phyloP scores from a whole-genome alignment of 2,329 filamentous ascomycete species.

The Phyllachora maydis region DNA sequence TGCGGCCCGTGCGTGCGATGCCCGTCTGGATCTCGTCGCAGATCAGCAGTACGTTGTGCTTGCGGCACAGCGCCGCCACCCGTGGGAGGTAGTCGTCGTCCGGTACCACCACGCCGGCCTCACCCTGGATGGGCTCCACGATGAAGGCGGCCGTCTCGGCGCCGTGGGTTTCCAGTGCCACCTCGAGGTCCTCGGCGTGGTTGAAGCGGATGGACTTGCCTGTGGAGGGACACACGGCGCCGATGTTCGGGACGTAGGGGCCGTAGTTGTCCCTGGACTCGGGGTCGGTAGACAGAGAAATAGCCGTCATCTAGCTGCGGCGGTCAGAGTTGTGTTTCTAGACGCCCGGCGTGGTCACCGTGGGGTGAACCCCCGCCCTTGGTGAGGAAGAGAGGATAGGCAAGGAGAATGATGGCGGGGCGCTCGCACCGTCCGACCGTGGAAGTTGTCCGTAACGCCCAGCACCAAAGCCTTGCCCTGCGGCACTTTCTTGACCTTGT shows the following conservation, averaged over 20 bases:
- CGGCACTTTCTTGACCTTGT: conserved; percentile 84
- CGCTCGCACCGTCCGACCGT: conserved; percentile 66
- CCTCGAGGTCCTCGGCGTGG: conserved; percentile 61
- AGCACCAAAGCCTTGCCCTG: conserved; percentile 70
- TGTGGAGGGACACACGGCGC: conserved; percentile 55
- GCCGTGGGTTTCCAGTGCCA: conserved; percentile 60
- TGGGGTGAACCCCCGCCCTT: too few relatives aligned
- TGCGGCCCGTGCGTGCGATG: conserved; percentile 81
- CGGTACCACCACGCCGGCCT: conserved; percentile 90
- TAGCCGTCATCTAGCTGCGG: conserved; percentile 56
- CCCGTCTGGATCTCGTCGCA: conserved; percentile 98
- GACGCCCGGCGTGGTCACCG: neutral
- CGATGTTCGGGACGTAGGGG: conserved; percentile 79
- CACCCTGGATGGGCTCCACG: conserved; percentile 91
- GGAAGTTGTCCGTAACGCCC: conserved; percentile 80
- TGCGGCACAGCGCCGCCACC: conserved; percentile 71
- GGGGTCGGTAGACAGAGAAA: conserved; percentile 86
- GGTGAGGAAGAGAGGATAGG: too few relatives aligned
- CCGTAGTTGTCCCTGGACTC: conserved; percentile 96
- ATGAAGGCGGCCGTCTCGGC: conserved; percentile 80
- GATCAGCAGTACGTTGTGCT: conserved; percentile 90
- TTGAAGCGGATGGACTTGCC: conserved; percentile 69
- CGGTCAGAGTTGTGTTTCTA: conserved; percentile 4
- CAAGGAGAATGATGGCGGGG: too few relatives aligned
- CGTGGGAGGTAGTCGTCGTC: conserved; percentile 70